Evolutionary conservation across 1,284 basidiomycete species (phyloP).

Genomic region (Cutaneotrichosporon curvatum): DNA sequence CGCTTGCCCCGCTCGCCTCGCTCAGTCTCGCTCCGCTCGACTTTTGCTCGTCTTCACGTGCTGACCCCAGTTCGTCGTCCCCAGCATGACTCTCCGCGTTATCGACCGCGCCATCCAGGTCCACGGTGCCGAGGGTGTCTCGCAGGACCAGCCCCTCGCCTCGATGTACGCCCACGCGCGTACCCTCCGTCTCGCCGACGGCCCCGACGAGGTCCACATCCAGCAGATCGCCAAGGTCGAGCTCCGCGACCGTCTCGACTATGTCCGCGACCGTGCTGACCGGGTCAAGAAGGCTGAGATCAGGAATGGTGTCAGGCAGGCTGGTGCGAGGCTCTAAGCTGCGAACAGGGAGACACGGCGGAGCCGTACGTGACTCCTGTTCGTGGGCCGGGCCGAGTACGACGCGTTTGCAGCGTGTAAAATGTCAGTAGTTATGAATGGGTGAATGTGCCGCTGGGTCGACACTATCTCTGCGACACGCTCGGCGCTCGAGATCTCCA

Average conservation of each 20-base stretch:
- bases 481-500: no score
- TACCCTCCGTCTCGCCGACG: conserved; percentile 84
- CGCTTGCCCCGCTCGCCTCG: no score
- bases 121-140: conserved; percentile 89
- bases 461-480: no score
- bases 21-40: no score
- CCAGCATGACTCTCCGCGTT: conserved; percentile 75
- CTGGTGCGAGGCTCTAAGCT: no score
- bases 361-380: no score
- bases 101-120: conserved; percentile 92
- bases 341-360: no score
- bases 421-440: no score
- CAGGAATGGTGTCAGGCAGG: conserved; percentile 5
- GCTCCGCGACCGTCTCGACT: conserved; percentile 49
- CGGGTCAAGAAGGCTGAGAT: conserved; percentile 6
- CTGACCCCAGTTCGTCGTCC: conserved; percentile 65
- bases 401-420: no score
- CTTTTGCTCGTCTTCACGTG: no score
- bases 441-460: no score
- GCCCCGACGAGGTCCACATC: conserved; percentile 89
- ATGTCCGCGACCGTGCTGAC: conserved; percentile 12
- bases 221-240: conserved; percentile 88
- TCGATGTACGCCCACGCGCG: conserved; percentile 69
- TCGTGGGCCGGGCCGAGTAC: no score
- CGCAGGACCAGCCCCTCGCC: conserved; percentile 80